Base-by-base conservation (phyloP, 2,329 filamentous ascomycete species). In the Zelopaecilomyces penicillatus region DNA sequence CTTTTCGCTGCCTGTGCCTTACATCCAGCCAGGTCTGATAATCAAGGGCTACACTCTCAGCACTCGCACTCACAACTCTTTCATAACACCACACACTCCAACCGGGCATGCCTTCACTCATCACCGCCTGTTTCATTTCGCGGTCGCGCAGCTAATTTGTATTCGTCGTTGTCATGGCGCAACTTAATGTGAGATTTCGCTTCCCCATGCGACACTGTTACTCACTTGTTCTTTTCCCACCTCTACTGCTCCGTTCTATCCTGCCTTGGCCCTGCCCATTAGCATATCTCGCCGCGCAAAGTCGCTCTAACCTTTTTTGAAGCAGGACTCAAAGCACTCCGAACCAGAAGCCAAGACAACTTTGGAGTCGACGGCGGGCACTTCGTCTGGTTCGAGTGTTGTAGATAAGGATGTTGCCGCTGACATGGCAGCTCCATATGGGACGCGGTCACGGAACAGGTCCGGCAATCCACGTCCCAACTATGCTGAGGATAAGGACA, bases 401-500 rank as follows among this genome's bases (percentile, higher is more conserved):
- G 60, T 66, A 39, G 59, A 66, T 46, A 78, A 74, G 59, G 76
- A 79, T 48, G 63, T 61, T 52, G 66, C 67, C 52, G 61, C 68
- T 54, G 74, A 76, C 52, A 69, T 61, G 46, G 71, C 83, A 41
- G 82, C 80, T 54, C 82, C 81, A 39, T 96, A 98, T 66, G 91
- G 91, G 59, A 98, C 93, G 62, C 85, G 90, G 57, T 96, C 90
- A 56, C 85, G 93, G 63, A 95, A 95, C 66, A 84, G 90, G 59
- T 83, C 79, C 46, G 85, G 85, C 57, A 80, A 77, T 54, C 76
- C 85, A 55, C 85, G 93, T 54, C 82, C 85, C 53, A 98, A 98
- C 67, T 98, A 98, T 66, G 91, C 93, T 41, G 93, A 98, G 68
- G 87, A 91, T 66, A 86, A 79, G 67, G 91, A 96, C 65, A 74